Evolutionary conservation across 805 yeast genomes (phyloP), one percentile per base, ranked within the genome.

Genomic region (Komagataella pseudopastoris): DNA sequence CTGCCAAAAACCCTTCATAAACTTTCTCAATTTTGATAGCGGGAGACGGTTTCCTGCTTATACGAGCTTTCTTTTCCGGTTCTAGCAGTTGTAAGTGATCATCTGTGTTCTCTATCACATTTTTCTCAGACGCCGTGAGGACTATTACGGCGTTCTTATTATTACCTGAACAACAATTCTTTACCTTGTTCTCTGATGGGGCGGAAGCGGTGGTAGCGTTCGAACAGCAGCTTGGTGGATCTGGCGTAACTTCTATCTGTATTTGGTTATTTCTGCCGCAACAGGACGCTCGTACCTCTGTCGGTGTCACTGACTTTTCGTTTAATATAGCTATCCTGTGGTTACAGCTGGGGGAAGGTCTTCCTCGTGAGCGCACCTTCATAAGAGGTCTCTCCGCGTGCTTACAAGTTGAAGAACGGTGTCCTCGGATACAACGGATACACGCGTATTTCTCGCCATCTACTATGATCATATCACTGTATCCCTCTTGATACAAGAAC

Each of bases 361-460:
- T 69, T 0, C 98, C 99, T 53, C 96, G 77, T n/a, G 87, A 78
- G 23, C 96, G 75, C 10, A 91, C 96, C 59, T 88, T 87, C 10
- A 90, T 81, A 45, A 91, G 70, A 22, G 93, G 88, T 48, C 96
- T 73, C 50, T 77, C 72, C 30, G 85, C 78, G 65, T 91, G 99
- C 51, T 78, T 78, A 65, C 99, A 91, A 51, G 83, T 80, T 1
- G 91, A 81, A 1, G 96, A 86, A 45, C 99, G 69, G 61, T 91
- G 99, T 16, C 98, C 98, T 47, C 96, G 71, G 22, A 93, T 88
- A 62, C 99, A 91, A 60, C 83, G 83, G 51, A 78, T 77, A 65
- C 96, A 88, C 3, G 95, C 86, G 63, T 85, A 85, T 59, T 89
- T 85, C 58, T 78, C 84, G 24, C 85, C 85, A 56, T 85, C 85